Conservation (phyloP, 2,329 filamentous ascomycete genomes). For the Cyphellophora europaea region DNA sequence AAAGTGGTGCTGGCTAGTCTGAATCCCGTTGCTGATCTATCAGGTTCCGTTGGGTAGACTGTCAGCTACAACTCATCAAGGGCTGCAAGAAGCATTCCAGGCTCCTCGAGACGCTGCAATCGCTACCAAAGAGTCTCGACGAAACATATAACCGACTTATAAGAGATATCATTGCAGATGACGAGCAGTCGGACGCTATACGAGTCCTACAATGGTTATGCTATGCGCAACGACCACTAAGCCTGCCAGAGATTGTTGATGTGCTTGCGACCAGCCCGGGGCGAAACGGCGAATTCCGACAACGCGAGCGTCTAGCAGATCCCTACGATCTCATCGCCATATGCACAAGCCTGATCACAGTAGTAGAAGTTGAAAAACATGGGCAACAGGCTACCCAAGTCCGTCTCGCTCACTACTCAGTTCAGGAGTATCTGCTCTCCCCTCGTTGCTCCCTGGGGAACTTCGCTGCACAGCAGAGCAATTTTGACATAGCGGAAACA, state of each 20-base stretch:
- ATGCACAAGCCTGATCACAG: slow-evolving; percentile 17
- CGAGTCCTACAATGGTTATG: slow-evolving; percentile 5
- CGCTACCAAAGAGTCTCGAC: slow-evolving; percentile 18
- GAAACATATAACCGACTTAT: slow-evolving; percentile 15
- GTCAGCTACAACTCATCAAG: slow-evolving; percentile 19
- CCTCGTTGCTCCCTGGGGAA: slow-evolving; percentile 1
- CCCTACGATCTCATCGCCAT: slow-evolving; percentile 13
- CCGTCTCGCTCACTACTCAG: slow-evolving; percentile 19
- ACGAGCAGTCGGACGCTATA: slow-evolving; percentile 3
- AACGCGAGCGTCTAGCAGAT: slow-evolving; percentile 7
- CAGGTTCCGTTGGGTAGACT: slow-evolving; percentile 23
- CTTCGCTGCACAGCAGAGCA: slow-evolving; percentile 3
- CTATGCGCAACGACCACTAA: slow-evolving; percentile 3
- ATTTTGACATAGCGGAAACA: slow-evolving; percentile 5
- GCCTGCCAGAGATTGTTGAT: slow-evolving; percentile 3
- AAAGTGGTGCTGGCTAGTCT: background rate
- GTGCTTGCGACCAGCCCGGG: slow-evolving; percentile 9
- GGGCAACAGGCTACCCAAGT: too few species aligned
- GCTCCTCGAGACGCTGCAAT: slow-evolving; percentile 13
- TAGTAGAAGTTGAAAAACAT: slow-evolving; percentile 2
- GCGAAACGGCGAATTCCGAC: slow-evolving; percentile 4
- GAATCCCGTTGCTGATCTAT: background rate
- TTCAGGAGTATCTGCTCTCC: slow-evolving; percentile 18
- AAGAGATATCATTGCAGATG: slow-evolving; percentile 2
- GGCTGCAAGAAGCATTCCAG: slow-evolving; percentile 12